phyloP scores from a whole-genome alignment of 2,329 filamentous ascomycete genomes.

The Trichoderma hamatum region DNA sequence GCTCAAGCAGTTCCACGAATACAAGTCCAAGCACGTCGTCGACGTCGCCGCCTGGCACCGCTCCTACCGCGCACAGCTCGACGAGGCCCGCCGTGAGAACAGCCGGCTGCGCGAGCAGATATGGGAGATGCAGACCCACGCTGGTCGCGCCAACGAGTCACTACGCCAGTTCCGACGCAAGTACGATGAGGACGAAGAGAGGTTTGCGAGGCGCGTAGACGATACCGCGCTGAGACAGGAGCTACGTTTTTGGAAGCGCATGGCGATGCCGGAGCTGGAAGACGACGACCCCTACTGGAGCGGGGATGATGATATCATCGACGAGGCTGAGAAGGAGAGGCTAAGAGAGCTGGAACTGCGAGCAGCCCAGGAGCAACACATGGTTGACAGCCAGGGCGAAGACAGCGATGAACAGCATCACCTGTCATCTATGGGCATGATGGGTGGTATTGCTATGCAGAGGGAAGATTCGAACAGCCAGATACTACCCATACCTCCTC shows the following conservation, averaged over 20 bases:
- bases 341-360: slow-evolving; percentile 54
- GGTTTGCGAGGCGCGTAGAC: slow-evolving; percentile 58
- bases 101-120: slow-evolving; percentile 65
- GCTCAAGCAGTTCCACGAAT: slow-evolving; percentile 66
- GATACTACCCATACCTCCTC: slow-evolving; percentile 37
- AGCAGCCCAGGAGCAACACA: slow-evolving; percentile 44
- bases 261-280: slow-evolving; percentile 63
- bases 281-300: slow-evolving; percentile 66
- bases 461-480: slow-evolving; percentile 40
- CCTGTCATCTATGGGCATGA: slow-evolving; percentile 33
- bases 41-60: slow-evolving; percentile 68
- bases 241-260: slow-evolving; percentile 66
- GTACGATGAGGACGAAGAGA: slow-evolving; percentile 59
- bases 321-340: slow-evolving; percentile 62
- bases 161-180: slow-evolving; percentile 60
- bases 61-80: slow-evolving; percentile 66
- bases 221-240: slow-evolving; percentile 59
- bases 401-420: slow-evolving; percentile 41
- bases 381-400: slow-evolving; percentile 39
- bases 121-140: slow-evolving; percentile 67
- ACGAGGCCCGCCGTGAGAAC: slow-evolving; percentile 67
- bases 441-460: slow-evolving; percentile 47
- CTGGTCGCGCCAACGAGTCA: slow-evolving; percentile 59
- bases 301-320: slow-evolving; percentile 66
- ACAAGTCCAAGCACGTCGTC: slow-evolving; percentile 64